Evolutionary conservation across 768 basidiomycete species (phyloP), one percentile per base, ranked within the genome.

Genomic region (Amanita rubescens): DNA sequence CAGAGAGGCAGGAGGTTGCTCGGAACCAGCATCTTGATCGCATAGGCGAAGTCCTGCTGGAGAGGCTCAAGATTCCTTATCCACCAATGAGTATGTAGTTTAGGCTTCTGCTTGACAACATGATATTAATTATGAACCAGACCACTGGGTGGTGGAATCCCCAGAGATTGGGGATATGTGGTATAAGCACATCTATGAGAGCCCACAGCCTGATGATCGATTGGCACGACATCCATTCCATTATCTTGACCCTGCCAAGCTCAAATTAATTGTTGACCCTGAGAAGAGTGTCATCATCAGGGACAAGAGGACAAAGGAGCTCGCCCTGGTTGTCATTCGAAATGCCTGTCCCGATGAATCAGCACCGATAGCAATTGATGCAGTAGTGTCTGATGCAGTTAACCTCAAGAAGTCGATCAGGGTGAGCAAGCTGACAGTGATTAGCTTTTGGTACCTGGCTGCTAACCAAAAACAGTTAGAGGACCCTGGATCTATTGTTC

Each of bases 401-500:
- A n/a, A n/a, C n/a, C n/a, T n/a, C n/a, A n/a, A n/a, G n/a, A n/a
- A n/a, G n/a, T n/a, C n/a, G n/a, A n/a, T n/a, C n/a, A n/a, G n/a
- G n/a, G n/a, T n/a, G n/a, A n/a, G n/a, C n/a, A n/a, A n/a, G n/a
- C n/a, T n/a, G n/a, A n/a, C n/a, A n/a, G n/a, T n/a, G n/a, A n/a
- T n/a, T n/a, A n/a, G n/a, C n/a, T n/a, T n/a, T n/a, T n/a, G n/a
- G n/a, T n/a, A n/a, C n/a, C n/a, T n/a, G n/a, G n/a, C n/a, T n/a
- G n/a, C n/a, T n/a, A n/a, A n/a, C n/a, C n/a, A n/a, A n/a, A n/a
- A n/a, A n/a, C n/a, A n/a, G n/a, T n/a, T 41, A 11, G 58, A 63
- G 27, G 60, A 63, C 41, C 49, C 60, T 32, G 58, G 60, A 8
- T 51, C 49, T 6, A 37, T 60, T 6, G 49, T 55, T 3, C 62